phyloP scores from a whole-genome alignment of 257 asterid genomes.

The Datura wrightii region DNA sequence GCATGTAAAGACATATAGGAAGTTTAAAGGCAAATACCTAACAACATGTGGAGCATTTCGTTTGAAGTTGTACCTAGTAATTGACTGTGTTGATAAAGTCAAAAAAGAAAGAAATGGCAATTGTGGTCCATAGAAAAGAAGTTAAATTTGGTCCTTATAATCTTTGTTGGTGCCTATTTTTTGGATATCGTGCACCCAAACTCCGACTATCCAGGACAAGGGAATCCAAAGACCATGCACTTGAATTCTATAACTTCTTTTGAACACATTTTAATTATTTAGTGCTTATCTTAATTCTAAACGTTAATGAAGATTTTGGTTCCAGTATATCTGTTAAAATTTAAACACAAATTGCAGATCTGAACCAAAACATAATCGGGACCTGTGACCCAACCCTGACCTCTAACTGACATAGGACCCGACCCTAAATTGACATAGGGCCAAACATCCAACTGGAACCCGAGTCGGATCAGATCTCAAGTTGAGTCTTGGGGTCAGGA shows the following conservation, averaged over 20 bases:
- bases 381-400: too few species aligned
- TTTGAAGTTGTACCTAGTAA: constrained; percentile 20
- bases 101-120: constrained; percentile 35
- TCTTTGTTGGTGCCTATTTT: constrained; percentile 30
- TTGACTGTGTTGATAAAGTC: constrained; percentile 35
- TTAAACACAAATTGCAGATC: too few species aligned
- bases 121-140: constrained; percentile 13
- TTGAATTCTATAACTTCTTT: not conserved
- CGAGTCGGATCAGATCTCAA: too few species aligned
- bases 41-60: constrained; percentile 31
- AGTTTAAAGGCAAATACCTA: constrained; percentile 15
- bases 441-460: too few species aligned
- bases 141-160: constrained; percentile 32
- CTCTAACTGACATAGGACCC: too few species aligned
- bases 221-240: constrained; percentile 44
- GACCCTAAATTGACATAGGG: too few species aligned
- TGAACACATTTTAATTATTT: too few species aligned
- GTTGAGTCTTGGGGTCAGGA: too few species aligned
- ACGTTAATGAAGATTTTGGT: too few species aligned
- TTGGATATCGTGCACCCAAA: constrained; percentile 47
- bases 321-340: too few species aligned
- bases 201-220: constrained; percentile 38
- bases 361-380: too few species aligned
- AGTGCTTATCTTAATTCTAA: too few species aligned
- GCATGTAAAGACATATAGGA: constrained; percentile 11